These are phyloP conservation scores for Sanghuangporus sanghuang DNA, from an alignment of 1,284 basidiomycete genomes.

Conservation along the genomic window DNA sequence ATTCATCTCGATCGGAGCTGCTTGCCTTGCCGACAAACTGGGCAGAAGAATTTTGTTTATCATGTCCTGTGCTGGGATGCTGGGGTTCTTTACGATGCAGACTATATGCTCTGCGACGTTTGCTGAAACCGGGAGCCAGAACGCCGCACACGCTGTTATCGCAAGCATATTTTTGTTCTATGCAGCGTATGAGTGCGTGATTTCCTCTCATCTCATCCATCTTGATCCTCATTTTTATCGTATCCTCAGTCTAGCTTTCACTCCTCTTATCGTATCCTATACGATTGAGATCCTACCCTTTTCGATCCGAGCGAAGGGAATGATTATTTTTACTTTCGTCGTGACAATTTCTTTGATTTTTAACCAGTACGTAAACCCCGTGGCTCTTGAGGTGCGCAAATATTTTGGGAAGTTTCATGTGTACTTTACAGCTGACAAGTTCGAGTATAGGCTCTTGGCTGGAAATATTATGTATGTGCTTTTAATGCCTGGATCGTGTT, in stretches of 20 bases:
- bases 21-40: constrained; percentile 50
- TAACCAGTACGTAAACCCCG: constrained; percentile 80
- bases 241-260: constrained; percentile 54
- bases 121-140: constrained; percentile 34
- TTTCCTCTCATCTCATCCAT: not conserved
- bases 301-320: constrained; percentile 70
- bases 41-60: constrained; percentile 67
- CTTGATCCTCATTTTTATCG: not conserved
- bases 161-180: constrained; percentile 77
- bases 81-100: constrained; percentile 63
- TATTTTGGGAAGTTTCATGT: not conserved
- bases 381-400: constrained; percentile 42
- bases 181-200: constrained; percentile 56
- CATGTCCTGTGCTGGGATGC: constrained; percentile 59
- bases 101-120: constrained; percentile 69
- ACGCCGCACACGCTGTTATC: constrained; percentile 62
- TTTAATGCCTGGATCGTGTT: not conserved
- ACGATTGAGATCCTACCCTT: constrained; percentile 72
- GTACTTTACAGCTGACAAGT: not conserved
- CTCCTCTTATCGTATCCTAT: constrained; percentile 70
- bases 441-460: constrained; percentile 34
- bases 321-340: constrained; percentile 64
- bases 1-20: constrained; percentile 53
- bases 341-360: constrained; percentile 68
- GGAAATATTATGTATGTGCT: constrained; percentile 56